Base-by-base conservation (phyloP, 257 asterid species). In the Lavandula angustifolia region DNA sequence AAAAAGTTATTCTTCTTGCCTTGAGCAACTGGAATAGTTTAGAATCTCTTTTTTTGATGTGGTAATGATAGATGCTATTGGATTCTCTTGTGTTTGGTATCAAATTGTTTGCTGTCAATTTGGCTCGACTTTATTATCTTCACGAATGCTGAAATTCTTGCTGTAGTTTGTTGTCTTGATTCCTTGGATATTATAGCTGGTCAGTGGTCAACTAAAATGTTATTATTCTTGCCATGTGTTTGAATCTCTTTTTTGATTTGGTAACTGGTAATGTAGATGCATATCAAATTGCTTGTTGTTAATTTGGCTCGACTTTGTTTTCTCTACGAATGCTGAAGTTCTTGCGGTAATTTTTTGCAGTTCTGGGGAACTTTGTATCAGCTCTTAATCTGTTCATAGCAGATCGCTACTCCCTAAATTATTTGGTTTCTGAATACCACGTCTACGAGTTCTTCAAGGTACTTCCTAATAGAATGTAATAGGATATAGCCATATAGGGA, bases 391-490 rank as follows among this genome's bases (percentile, higher is more conserved):
- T 60, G 71, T 94, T 94, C 74, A 83, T 90, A 58, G 95, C 91
- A 1, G 96, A 83, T 62, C 86, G 84, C 33, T 90, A 94, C 78
- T 84, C 89, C 44, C 70, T 10, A 35, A 77, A 79, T 33, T 94
- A 79, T 68, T 80, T 89, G 2, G 79, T 94, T 58, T 86, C 96
- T 10, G 96, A 94, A 62, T 94, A 94, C 80, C 90, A 90, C 11
- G 96, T 87, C 48, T 90, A 94, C 42, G 99, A 94, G 60, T 94
- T 87, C 68, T 94, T 84, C 72, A 94, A 94, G 99, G 97, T 94
- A 78, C 42, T 33, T 14, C 27, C 33, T 13, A 31, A 22, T 22
- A 37, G 12, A 34, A 61, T 51, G 69, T 40, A 7, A 14, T 64
- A 64, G 13, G 40, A 7, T 63, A 31, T 68, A 54, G 27, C n/a